Evolutionary conservation across 1,284 basidiomycete species (phyloP), one percentile per base, ranked within the genome.

Genomic region (Ustilago crameri): DNA sequence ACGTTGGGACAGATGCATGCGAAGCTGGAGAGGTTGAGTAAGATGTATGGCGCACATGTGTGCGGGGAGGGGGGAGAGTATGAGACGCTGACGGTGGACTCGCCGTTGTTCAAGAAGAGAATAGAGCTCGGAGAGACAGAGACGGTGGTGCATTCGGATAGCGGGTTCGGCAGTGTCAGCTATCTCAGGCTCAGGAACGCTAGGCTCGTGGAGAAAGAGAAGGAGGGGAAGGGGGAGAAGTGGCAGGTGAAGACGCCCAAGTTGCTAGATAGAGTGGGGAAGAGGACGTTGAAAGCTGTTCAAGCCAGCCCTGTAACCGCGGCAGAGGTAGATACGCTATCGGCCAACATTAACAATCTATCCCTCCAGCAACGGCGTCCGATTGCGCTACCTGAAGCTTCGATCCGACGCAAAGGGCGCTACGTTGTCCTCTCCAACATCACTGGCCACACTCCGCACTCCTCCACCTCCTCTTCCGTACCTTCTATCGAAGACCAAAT

Each of bases 61-160:
- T 97, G 95, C 68, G 96, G 96, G 4, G 96, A 99, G 85, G 96
- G 96, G 3, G 96, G 96, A 2, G 96, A 99, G 85, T 99, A 98
- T 83, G 96, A 99, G 84, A 93, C 92, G 0, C 85, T 98, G 56
- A 96, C 95, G 1, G 85, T 95, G 20, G 93, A 98, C 76, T 92
- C 90, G 63, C 93, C 95, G 0, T 80, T 97, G 20, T 98, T 96
- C 87, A 92, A 91, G 73, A 87, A 87, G 46, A 87, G 88, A 12
- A 90, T 99, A 41, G 82, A 86, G 3, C 83, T 98, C 32, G 57
- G 64, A 3, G 54, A 76, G 27, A 68, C 55, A 0, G 73, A 78
- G 56, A 69, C 64, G n/a, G 74, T 82, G 15, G 45, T 80, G 3
- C 81, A 82, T 48, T 56, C 68, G 12, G 80, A 82, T 43, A 58